A percentile compares a stretch with the other conserved stretches of the same genome.
These are phyloP conservation scores for Lachnellula subtilissima DNA, from an alignment of 2,329 filamentous ascomycete genomes.

Conservation along the genomic window DNA sequence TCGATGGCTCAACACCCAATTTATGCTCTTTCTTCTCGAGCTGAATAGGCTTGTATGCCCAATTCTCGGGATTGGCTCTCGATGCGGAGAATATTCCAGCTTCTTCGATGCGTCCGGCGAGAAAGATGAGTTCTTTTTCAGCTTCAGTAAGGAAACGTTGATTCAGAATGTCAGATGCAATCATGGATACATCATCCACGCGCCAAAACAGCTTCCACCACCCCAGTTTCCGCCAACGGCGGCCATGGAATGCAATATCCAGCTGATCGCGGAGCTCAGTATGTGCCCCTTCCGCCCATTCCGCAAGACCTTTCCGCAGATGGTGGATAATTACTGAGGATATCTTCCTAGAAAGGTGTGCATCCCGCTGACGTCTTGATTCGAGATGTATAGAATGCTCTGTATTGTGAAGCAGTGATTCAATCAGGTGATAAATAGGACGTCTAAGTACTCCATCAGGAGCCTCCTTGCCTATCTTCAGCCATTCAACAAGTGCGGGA, in stretches of 20 bases:
- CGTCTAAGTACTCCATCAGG: slow-evolving; percentile 52
- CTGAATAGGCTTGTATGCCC: slow-evolving; percentile 24
- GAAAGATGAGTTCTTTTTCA: slow-evolving; percentile 76
- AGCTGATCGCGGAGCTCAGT: slow-evolving; percentile 77
- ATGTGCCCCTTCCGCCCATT: slow-evolving; percentile 78
- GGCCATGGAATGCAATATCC: slow-evolving; percentile 70
- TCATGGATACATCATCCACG: slow-evolving; percentile 84
- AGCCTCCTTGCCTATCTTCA: slow-evolving; percentile 43
- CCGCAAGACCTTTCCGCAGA: slow-evolving; percentile 56
- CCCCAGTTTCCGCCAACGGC: slow-evolving; percentile 70
- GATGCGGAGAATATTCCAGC: slow-evolving; percentile 42
- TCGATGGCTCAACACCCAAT: slow-evolving; percentile 14
- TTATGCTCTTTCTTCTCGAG: slow-evolving; percentile 1
- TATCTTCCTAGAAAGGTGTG: slow-evolving; percentile 31
- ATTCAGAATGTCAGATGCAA: slow-evolving; percentile 72
- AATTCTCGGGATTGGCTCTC: slow-evolving; percentile 10
- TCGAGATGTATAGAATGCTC: slow-evolving; percentile 46
- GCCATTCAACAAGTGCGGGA: slow-evolving; percentile 60
- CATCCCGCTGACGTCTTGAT: slow-evolving; percentile 34
- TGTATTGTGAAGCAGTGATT: slow-evolving; percentile 58
- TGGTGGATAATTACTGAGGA: slow-evolving; percentile 35
- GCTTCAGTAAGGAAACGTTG: slow-evolving; percentile 72
- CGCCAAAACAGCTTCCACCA: slow-evolving; percentile 98
- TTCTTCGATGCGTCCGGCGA: slow-evolving; percentile 71
- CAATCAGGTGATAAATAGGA: slow-evolving; percentile 60